phyloP scores from a whole-genome alignment of 164 flowering plant species.

The Akebia trifoliata region DNA sequence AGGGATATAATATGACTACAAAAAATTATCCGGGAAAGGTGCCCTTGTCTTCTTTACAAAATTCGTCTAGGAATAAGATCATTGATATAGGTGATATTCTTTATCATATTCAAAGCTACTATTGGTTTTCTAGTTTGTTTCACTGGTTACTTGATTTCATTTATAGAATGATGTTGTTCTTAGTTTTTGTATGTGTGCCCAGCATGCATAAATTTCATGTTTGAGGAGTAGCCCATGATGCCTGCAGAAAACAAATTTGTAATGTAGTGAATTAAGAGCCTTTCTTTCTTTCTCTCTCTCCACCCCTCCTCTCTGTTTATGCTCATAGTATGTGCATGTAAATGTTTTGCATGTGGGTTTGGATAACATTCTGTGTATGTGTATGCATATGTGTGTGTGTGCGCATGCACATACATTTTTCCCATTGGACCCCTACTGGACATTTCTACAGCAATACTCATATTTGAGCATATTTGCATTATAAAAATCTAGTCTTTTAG shows the following conservation, averaged over 20 bases:
- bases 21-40: constrained; percentile 65
- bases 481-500: too few relatives aligned
- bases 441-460: too few relatives aligned
- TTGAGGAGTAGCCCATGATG: not conserved
- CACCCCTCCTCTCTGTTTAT: not conserved
- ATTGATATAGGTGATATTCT: constrained; percentile 62
- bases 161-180: not conserved
- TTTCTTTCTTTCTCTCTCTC: not conserved
- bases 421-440: too few relatives aligned
- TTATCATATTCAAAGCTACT: not conserved
- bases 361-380: too few relatives aligned
- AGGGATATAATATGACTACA: constrained; percentile 68
- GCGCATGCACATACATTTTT: too few relatives aligned
- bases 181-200: not conserved
- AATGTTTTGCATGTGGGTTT: too few relatives aligned
- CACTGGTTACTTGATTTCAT: not conserved
- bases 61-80: constrained; percentile 61
- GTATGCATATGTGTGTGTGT: too few relatives aligned
- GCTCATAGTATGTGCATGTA: too few relatives aligned
- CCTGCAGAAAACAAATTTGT: not conserved
- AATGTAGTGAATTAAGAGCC: too few relatives aligned
- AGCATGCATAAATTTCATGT: not conserved
- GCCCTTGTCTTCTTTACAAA: constrained; percentile 45
- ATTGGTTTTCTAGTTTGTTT: constrained; percentile 6
- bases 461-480: too few relatives aligned